Percentiles rank a stretch among this genome's conserved stretches.
Conservation (phyloP, 164 flowering plant genomes). For the Macadamia integrifolia region DNA sequence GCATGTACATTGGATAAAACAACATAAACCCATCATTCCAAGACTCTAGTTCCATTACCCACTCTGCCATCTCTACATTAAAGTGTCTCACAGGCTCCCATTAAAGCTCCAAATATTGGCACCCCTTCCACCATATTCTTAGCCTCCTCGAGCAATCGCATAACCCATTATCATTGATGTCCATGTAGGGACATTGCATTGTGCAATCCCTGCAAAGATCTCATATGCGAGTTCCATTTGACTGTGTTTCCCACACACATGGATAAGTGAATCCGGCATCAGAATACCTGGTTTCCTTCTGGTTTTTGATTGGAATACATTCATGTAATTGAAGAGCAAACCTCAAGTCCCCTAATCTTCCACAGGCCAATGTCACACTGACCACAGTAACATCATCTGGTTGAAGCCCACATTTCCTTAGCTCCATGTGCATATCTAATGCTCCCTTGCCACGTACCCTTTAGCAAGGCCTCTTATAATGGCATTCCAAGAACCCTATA, state of each 20-base stretch:
- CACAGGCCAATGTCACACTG: constrained; percentile 58
- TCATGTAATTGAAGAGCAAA: constrained; percentile 60
- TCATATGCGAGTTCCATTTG: constrained; percentile 46
- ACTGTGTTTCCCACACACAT: constrained; percentile 73
- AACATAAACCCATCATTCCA: constrained; percentile 67
- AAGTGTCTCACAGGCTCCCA: constrained; percentile 61
- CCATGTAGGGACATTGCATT: constrained; percentile 54
- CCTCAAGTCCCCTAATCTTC: constrained; percentile 45
- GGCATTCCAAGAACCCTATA: constrained; percentile 68
- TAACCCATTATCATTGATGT: constrained; percentile 59
- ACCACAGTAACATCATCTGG: constrained; percentile 70
- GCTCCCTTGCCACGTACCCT: constrained; percentile 47
- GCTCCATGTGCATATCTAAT: constrained; percentile 28
- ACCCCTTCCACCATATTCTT: constrained; percentile 41
- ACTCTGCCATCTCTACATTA: constrained; percentile 53
- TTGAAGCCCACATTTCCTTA: constrained; percentile 37
- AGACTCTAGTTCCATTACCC: constrained; percentile 60
- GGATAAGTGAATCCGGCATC: constrained; percentile 49
- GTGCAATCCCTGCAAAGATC: constrained; percentile 34
- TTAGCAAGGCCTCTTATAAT: constrained; percentile 49
- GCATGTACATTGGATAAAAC: constrained; percentile 70
- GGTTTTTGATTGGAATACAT: constrained; percentile 37
- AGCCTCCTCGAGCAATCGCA: constrained; percentile 59
- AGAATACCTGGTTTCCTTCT: constrained; percentile 31
- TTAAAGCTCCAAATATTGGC: constrained; percentile 57